Evolutionary conservation across 2,329 filamentous ascomycete species (phyloP).

Genomic region (Plectosphaerella sp.): DNA sequence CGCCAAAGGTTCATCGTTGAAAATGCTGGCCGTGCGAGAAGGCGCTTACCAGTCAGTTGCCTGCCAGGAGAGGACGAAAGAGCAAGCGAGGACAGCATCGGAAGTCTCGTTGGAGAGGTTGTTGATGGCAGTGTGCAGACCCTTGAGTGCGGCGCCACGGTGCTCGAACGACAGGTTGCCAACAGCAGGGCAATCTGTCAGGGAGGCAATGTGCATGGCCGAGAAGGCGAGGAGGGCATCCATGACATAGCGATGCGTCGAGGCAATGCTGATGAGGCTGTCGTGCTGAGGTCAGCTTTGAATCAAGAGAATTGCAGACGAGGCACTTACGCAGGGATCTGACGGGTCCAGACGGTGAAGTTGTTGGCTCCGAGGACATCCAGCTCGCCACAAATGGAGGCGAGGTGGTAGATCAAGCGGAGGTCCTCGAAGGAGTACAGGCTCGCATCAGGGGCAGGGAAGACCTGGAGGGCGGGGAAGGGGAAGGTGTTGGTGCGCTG

Average conservation of each 20-base stretch:
- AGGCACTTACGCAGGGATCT: conserved; percentile 78
- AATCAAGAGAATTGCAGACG: not conserved
- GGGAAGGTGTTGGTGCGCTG: conserved; percentile 79
- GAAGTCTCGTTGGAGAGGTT: conserved; percentile 81
- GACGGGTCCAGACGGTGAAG: conserved; percentile 88
- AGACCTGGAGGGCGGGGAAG: conserved; percentile 75
- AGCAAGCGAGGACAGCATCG: conserved; percentile 87
- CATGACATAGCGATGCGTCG: conserved; percentile 86
- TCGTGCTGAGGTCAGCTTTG: not conserved
- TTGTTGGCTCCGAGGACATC: conserved; percentile 71
- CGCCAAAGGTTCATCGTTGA: conserved; percentile 15
- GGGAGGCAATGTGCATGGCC: conserved; percentile 88
- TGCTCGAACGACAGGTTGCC: conserved; percentile 88
- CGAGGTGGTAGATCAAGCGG: conserved; percentile 85
- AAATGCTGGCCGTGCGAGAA: conserved; percentile 24
- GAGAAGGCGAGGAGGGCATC: conserved; percentile 88
- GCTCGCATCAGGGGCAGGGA: conserved; percentile 68
- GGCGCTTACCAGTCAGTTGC: conserved; percentile 82
- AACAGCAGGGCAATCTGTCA: conserved; percentile 80
- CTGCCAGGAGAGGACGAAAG: conserved; percentile 91
- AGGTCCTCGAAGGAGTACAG: conserved; percentile 73
- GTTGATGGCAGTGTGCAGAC: conserved; percentile 81
- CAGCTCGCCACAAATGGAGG: conserved; percentile 80
- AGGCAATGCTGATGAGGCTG: conserved; percentile 78
- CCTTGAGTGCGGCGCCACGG: conserved; percentile 78